phyloP scores from a whole-genome alignment of 768 basidiomycete genomes.

The Kondoa malvinella region DNA sequence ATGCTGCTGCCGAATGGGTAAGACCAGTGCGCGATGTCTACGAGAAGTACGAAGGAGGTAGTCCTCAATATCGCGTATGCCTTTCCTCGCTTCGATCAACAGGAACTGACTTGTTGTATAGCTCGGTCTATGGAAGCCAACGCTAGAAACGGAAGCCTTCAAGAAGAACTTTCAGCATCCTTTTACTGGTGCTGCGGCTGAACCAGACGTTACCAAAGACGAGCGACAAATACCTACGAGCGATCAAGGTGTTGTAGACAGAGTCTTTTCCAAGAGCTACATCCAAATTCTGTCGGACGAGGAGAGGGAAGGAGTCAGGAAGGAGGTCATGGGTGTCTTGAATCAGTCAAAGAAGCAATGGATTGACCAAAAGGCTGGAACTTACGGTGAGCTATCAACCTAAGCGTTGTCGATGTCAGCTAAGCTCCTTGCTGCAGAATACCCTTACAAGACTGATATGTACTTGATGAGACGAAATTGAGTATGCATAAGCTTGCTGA shows the following conservation, averaged over 20 bases:
- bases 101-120: neutral
- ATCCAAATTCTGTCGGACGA: neutral
- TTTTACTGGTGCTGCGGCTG: too few species aligned
- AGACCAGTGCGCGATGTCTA: neutral
- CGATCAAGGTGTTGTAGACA: neutral
- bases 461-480: neutral
- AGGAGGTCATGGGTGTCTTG: neutral
- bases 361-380: neutral
- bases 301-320: neutral
- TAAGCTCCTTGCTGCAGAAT: neutral
- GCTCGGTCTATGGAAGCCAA: neutral
- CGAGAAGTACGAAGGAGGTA: neutral
- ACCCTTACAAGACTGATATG: neutral
- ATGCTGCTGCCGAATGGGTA: neutral
- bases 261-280: neutral
- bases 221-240: neutral
- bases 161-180: neutral
- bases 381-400: neutral
- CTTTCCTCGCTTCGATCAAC: neutral
- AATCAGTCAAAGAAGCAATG: neutral
- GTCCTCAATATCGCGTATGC: neutral
- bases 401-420: neutral
- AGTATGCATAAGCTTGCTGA: neutral
- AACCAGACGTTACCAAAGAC: neutral
- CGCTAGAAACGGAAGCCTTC: neutral